phyloP scores from a whole-genome alignment of 169 alveolate genomes.

The Cryptosporidium sp. region DNA sequence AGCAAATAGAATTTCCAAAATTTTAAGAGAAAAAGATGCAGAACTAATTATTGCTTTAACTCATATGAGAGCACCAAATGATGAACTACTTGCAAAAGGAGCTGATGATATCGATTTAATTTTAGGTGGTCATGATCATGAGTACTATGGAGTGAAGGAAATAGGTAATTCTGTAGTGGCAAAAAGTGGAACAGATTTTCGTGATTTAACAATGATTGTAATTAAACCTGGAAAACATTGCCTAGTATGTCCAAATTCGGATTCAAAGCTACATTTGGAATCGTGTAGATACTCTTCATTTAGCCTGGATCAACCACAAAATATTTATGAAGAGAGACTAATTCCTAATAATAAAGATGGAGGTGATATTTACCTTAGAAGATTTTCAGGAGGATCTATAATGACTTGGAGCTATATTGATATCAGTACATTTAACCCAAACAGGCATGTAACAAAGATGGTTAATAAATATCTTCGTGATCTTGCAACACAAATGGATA shows the following conservation, averaged over 20 bases:
- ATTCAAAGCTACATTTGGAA: conserved; percentile 27
- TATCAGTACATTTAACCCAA: conserved; percentile 75
- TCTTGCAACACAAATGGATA: conserved; percentile 81
- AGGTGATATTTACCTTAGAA: conserved; percentile 66
- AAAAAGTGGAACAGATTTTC: conserved; percentile 91
- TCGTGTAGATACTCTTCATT: conserved; percentile 3
- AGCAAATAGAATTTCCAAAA: conserved; percentile 80
- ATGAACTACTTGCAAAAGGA: conserved; percentile 83
- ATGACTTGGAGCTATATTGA: conserved; percentile 80
- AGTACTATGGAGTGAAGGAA: conserved; percentile 77
- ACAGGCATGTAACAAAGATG: conserved; percentile 78
- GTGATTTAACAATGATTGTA: conserved; percentile 83
- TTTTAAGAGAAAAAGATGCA: conserved; percentile 84
- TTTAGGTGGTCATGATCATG: conserved; percentile 94
- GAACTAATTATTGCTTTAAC: conserved; percentile 92
- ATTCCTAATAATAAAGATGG: conserved; percentile 48
- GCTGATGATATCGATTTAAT: conserved; percentile 88
- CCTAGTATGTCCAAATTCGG: conserved; percentile 51
- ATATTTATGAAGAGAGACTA: not conserved
- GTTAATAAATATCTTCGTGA: conserved; percentile 79
- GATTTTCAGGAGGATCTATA: conserved; percentile 81
- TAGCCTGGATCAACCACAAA: not conserved
- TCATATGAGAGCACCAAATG: conserved; percentile 92
- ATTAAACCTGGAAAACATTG: conserved; percentile 80
- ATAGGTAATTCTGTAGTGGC: conserved; percentile 81